Base-by-base conservation (phyloP, 2,329 filamentous ascomycete genomes). In the Monilinia laxa region DNA sequence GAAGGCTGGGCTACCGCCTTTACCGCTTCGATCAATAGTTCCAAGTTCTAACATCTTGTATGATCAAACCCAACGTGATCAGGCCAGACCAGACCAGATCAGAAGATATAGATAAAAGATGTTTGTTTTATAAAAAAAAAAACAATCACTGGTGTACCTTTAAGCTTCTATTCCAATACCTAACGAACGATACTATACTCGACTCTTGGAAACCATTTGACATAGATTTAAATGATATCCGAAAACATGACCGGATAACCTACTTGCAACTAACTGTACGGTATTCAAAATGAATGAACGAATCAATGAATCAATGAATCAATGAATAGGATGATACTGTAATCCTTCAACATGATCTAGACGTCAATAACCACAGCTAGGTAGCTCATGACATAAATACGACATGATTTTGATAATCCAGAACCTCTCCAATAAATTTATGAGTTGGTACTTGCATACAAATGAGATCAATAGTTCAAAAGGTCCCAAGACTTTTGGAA, bases 1-100 rank as follows among this genome's bases (percentile, higher is more conserved):
- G 45, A 58, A 45, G 40, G 23, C 14, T 58, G 40, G 40, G 31
- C 18, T 58, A 58, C 56, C 40, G 40, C 56, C 14, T n/a, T 45
- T 58, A 31, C 56, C 56, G 56, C 56, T 35, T 35, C 31, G 31
- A 35, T 7, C 31, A 35, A 35, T 35, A 35, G 31, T 35, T 35
- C 31, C 5, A 35, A 35, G 4, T 6, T 35, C 31, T 35, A 58
- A 47, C 42, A 45, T 45, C 9, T 4, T 45, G 14, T 35, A 45
- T 45, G 42, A 5, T 45, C 12, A 16, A 45, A 18, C 31, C 31
- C 31, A 35, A 35, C 31, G 31, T 6, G 31, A 35, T 35, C 18
- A 45, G 12, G 4, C 1, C 12, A 4, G 1, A 45, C 42, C 12
- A 42, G 40, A 16, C 10, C 40, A 14, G 31, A 35, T 35, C 3